A percentile compares a stretch with the other conserved stretches of the same genome.
Conservation (phyloP, 2,329 filamentous ascomycete genomes). For the Fusarium goolgardi region DNA sequence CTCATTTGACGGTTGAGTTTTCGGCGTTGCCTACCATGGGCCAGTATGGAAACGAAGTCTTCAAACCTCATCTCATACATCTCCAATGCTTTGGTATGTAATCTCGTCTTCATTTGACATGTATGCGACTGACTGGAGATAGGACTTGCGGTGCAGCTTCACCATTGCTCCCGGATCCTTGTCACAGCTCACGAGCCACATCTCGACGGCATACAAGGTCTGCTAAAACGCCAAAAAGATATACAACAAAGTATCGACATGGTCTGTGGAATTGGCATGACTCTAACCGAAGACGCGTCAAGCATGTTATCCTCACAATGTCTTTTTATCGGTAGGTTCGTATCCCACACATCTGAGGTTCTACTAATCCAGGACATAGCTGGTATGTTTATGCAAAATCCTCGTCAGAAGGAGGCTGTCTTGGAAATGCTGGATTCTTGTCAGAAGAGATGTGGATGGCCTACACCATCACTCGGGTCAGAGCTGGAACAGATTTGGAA, state of each 20-base stretch:
- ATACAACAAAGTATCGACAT: conserved; percentile 42
- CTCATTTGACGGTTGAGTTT: conserved; percentile 54
- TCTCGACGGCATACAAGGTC: conserved; percentile 55
- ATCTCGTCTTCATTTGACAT: rapidly evolving
- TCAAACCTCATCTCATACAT: conserved; percentile 62
- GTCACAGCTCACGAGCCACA: conserved; percentile 49
- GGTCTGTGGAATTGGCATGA: conserved; percentile 63
- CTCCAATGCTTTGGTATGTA: conserved; percentile 55
- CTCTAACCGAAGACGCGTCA: conserved; percentile 55
- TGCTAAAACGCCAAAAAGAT: conserved; percentile 50
- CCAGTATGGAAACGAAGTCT: conserved; percentile 45
- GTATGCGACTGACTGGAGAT: background rate
- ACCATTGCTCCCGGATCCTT: conserved; percentile 47
- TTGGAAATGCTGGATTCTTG: conserved; percentile 41
- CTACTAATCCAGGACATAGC: background rate
- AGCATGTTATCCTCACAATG: conserved; percentile 59
- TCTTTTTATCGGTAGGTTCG: conserved; percentile 46
- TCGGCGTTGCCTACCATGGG: conserved; percentile 52
- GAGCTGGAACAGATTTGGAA: conserved; percentile 42
- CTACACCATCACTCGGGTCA: conserved; percentile 34
- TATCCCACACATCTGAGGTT: rapidly evolving
- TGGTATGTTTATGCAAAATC: conserved; percentile 37
- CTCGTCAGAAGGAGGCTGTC: conserved; percentile 22
- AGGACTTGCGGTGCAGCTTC: conserved; percentile 35
- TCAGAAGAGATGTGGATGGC: conserved; percentile 42